phyloP scores from a whole-genome alignment of 768 basidiomycete genomes.

The Exidia glandulosa region DNA sequence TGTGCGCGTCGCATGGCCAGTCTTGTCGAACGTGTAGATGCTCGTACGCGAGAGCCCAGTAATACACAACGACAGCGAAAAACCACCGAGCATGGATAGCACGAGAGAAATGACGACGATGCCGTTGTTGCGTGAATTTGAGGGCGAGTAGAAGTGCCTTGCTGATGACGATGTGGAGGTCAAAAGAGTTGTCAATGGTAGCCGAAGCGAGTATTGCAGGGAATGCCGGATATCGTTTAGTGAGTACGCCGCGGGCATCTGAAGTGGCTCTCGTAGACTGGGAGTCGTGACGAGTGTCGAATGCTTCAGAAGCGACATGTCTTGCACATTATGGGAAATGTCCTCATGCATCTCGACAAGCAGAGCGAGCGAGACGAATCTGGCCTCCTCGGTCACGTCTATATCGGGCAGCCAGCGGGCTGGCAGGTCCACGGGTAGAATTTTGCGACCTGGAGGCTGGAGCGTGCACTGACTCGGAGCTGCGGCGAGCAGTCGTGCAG shows the following conservation, averaged over 20 bases:
- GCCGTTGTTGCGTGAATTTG: constrained; percentile 43
- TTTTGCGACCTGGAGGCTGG: constrained; percentile 51
- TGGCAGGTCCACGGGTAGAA: constrained; percentile 63
- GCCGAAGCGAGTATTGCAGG: constrained; percentile 52
- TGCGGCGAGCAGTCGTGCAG: constrained; percentile 50
- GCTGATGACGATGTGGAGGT: constrained; percentile 83
- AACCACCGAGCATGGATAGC: too few species aligned
- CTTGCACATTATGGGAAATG: constrained; percentile 22
- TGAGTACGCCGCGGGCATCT: constrained; percentile 48
- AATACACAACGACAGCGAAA: neutral
- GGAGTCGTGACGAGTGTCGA: constrained; percentile 53
- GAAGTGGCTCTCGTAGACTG: constrained; percentile 47
- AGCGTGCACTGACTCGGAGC: too few species aligned
- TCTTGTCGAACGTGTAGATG: neutral
- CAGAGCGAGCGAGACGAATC: constrained; percentile 22
- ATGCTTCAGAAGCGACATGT: neutral
- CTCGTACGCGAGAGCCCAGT: neutral
- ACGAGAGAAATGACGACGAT: too few species aligned
- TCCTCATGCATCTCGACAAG: constrained; percentile 18
- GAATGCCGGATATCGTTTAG: too few species aligned
- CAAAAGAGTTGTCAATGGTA: constrained; percentile 74
- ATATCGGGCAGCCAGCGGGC: constrained; percentile 65
- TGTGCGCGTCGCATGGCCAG: neutral
- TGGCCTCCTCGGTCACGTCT: constrained; percentile 25
- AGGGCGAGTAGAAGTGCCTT: constrained; percentile 65